Conservation (phyloP, 345 rosid species). For the Cardiospermum halicacabum region DNA sequence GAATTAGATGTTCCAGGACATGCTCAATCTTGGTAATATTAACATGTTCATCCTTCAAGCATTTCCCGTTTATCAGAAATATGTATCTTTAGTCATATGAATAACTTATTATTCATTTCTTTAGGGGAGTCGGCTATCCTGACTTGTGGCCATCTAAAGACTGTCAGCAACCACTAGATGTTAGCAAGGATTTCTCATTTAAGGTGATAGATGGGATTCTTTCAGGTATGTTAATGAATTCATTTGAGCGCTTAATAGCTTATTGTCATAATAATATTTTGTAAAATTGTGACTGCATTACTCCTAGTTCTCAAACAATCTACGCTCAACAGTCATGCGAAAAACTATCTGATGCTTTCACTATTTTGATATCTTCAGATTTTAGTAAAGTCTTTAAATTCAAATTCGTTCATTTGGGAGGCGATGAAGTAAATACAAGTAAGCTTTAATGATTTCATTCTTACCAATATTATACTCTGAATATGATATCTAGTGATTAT, state of each 20-base stretch:
- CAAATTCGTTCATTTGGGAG: conserved; percentile 73
- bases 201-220: conserved; percentile 72
- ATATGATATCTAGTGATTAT: conserved; percentile 6
- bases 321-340: neutral
- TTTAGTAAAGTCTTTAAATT: conserved; percentile 75
- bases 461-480: neutral
- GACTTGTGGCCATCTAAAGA: conserved; percentile 67
- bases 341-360: neutral
- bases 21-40: conserved; percentile 57
- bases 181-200: conserved; percentile 64
- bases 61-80: neutral
- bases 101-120: neutral
- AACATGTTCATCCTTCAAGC: conserved; percentile 9
- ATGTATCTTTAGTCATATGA: conserved; percentile 6
- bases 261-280: neutral
- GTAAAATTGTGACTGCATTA: neutral
- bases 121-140: conserved; percentile 71
- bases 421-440: conserved; percentile 81
- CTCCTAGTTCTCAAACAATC: neutral
- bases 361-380: conserved; percentile 28
- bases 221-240: conserved; percentile 36
- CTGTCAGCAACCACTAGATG: conserved; percentile 69
- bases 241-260: neutral
- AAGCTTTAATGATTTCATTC: conserved; percentile 18
- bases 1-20: conserved; percentile 83